Conservation (phyloP, 2,329 filamentous ascomycete genomes). For the Ceratocystis smalleyi region DNA sequence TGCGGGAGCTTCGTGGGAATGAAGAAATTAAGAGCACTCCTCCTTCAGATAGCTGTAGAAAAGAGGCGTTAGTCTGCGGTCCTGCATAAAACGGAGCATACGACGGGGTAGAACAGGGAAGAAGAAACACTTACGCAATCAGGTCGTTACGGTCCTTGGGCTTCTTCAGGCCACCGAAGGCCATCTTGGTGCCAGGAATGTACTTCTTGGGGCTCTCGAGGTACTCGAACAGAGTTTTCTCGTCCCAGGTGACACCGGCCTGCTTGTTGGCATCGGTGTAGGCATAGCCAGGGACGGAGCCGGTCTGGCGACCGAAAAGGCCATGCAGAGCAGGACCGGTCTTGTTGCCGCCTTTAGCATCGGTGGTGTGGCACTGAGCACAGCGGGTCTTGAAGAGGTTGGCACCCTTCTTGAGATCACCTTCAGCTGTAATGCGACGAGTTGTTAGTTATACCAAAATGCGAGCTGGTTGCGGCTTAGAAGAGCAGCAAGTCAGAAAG, state of each 20-base stretch:
- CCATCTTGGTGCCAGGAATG: conserved; percentile 99
- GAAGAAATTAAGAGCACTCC: conserved; percentile 14
- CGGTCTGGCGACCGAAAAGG: conserved; percentile 92
- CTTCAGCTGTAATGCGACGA: conserved; percentile 29
- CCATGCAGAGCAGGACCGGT: conserved; percentile 93
- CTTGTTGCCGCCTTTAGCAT: conserved; percentile 86
- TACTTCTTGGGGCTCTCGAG: conserved; percentile 99
- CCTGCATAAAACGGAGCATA: not conserved
- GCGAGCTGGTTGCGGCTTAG: not conserved
- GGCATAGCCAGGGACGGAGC: conserved; percentile 77
- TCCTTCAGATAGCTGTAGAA: conserved; percentile 15
- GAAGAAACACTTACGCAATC: conserved; percentile 63
- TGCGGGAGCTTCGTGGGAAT: not conserved
- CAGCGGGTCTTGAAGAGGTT: conserved; percentile 99
- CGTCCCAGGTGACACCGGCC: conserved; percentile 80
- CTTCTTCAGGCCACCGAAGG: conserved; percentile 99
- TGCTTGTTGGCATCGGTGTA: conserved; percentile 99
- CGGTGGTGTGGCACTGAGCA: conserved; percentile 95
- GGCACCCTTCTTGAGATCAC: conserved; percentile 91
- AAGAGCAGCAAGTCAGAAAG: not conserved
- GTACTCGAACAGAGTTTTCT: conserved; percentile 83
- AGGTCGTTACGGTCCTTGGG: conserved; percentile 97
- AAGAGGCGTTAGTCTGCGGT: not conserved
- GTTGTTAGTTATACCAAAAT: not conserved
- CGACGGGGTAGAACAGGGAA: not conserved